Conservation (phyloP, 768 basidiomycete species). For the Megacollybia marginata region DNA sequence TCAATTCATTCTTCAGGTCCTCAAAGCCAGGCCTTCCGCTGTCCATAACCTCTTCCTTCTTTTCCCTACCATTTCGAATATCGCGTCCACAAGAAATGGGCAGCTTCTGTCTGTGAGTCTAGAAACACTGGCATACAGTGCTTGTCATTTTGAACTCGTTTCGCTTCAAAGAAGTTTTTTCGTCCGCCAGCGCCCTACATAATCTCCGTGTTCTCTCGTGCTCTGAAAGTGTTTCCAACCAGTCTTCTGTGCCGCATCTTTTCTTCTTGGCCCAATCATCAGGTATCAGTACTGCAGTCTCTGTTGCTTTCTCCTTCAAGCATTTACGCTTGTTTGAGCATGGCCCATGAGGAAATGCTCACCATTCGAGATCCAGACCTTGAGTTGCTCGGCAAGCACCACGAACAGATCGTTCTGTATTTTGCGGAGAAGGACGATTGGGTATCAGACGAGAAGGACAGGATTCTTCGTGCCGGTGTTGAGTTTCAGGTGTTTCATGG, state of each 20-base stretch:
- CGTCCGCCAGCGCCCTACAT: constrained; percentile 34
- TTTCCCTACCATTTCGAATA: constrained; percentile 63
- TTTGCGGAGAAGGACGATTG: constrained; percentile 61
- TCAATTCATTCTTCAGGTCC: constrained; percentile 26
- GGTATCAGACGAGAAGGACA: constrained; percentile 52
- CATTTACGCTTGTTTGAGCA: constrained; percentile 46
- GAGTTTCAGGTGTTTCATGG: constrained; percentile 35
- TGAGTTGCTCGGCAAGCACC: constrained; percentile 31
- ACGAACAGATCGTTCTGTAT: constrained; percentile 37
- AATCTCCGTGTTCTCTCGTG: constrained; percentile 35
- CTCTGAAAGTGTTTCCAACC: constrained; percentile 32
- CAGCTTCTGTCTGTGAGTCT: constrained; percentile 44
- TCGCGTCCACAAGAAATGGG: constrained; percentile 61
- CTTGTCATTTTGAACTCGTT: background rate
- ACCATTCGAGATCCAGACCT: constrained; percentile 47
- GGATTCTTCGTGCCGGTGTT: constrained; percentile 29
- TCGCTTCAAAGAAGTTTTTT: constrained; percentile 35
- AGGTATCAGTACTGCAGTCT: constrained; percentile 36
- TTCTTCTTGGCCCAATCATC: constrained; percentile 40
- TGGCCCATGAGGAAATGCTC: constrained; percentile 68
- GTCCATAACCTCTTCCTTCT: constrained; percentile 48
- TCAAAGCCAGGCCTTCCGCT: constrained; percentile 35
- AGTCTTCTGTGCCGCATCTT: constrained; percentile 35
- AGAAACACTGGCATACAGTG: background rate
- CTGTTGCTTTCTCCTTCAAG: constrained; percentile 45